Percentiles rank a stretch among this genome's conserved stretches.
These are phyloP conservation scores for Candida koratica DNA, from an alignment of 805 yeast genomes.

Conservation along the genomic window DNA sequence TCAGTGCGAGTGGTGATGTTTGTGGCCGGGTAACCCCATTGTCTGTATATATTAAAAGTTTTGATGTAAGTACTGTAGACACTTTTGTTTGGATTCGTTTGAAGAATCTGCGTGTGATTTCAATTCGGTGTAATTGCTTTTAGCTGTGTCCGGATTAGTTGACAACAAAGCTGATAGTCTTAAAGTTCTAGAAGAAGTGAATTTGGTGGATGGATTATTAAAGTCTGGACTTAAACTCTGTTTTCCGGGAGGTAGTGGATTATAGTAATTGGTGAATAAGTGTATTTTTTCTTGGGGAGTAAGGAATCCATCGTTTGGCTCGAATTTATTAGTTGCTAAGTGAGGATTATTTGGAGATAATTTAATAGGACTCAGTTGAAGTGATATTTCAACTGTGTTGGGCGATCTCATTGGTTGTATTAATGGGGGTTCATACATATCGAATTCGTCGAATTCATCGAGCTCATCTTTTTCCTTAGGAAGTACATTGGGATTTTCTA, in stretches of 20 bases:
- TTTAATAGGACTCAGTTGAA: slow-evolving; percentile 4
- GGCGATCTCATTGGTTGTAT: background rate
- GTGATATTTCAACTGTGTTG: background rate
- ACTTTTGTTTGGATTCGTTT: background rate
- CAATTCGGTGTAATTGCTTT: too few relatives aligned
- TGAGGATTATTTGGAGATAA: background rate
- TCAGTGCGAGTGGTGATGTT: slow-evolving; percentile 5
- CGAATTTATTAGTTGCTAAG: slow-evolving; percentile 16
- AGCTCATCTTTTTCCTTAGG: background rate
- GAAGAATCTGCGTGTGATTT: background rate
- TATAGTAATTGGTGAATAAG: slow-evolving; percentile 38
- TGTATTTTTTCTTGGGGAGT: slow-evolving; percentile 34
- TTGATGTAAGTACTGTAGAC: slow-evolving; percentile 6
- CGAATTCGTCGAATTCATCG: slow-evolving; percentile 16
- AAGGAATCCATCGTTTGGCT: slow-evolving; percentile 37
- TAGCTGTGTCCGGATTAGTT: background rate
- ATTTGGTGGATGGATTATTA: background rate
- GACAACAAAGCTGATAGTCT: background rate
- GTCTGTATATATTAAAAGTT: background rate
- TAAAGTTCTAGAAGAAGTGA: background rate
- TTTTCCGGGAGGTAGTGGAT: slow-evolving; percentile 17
- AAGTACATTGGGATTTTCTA: too few relatives aligned
- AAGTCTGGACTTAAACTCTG: slow-evolving; percentile 18
- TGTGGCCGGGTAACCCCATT: slow-evolving; percentile 8
- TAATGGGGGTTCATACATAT: slow-evolving; percentile 7